Conservation (phyloP, 1,284 basidiomycete genomes). For the Puccinia sorghi region DNA sequence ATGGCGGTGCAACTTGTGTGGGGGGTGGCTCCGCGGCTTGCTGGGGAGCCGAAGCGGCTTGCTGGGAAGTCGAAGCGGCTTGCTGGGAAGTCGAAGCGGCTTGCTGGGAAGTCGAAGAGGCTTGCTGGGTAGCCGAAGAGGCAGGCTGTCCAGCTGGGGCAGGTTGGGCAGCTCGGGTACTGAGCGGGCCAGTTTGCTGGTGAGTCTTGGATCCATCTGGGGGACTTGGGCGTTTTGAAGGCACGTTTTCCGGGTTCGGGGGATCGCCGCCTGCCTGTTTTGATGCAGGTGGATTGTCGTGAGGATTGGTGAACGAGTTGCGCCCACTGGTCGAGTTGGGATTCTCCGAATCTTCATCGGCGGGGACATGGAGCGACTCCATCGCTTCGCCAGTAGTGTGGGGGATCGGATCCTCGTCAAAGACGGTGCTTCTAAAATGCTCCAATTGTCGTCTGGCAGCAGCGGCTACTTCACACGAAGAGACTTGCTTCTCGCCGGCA, state of each 20-base stretch:
- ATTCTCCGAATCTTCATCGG: background rate
- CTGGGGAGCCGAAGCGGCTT: background rate
- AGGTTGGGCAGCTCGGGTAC: background rate
- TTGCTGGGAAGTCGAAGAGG: background rate
- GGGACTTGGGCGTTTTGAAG: background rate
- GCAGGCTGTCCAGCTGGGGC: background rate
- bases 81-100: background rate
- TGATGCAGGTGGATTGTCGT: background rate
- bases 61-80: background rate
- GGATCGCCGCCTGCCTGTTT: background rate
- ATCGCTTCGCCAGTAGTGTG: background rate
- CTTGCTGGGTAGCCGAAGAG: background rate
- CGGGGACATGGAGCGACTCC: background rate
- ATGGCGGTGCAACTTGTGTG: background rate
- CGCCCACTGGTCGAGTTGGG: background rate
- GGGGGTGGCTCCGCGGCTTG: background rate
- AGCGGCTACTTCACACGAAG: slow-evolving; percentile 16
- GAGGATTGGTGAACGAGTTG: background rate
- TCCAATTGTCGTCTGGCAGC: slow-evolving; percentile 24
- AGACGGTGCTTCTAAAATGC: slow-evolving; percentile 2
- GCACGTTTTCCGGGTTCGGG: background rate
- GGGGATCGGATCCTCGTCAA: slow-evolving; percentile 11
- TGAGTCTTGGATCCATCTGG: background rate
- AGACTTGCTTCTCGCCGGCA: background rate
- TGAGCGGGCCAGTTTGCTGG: background rate